Evolutionary conservation across 1,284 basidiomycete species (phyloP).

Genomic region (Ustilago tritici): DNA sequence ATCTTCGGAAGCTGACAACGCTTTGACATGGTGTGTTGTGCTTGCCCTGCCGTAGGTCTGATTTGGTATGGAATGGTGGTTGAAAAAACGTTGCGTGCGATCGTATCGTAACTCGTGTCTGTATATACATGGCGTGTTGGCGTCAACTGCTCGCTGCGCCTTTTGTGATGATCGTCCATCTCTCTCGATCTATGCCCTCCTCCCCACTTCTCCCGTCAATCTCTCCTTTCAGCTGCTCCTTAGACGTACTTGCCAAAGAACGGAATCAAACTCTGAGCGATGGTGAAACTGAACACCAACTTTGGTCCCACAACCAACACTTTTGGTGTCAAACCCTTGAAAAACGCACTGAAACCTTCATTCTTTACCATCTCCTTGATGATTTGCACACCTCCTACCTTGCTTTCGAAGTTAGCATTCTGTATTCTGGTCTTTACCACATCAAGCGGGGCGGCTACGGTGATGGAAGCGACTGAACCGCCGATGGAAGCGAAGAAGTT

Average conservation of each 20-base stretch:
- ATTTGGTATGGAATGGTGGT: slow-evolving; percentile 5
- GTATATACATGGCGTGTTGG: background rate
- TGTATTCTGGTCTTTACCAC: slow-evolving; percentile 90
- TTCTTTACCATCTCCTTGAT: slow-evolving; percentile 87
- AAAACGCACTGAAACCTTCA: slow-evolving; percentile 88
- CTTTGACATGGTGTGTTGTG: background rate
- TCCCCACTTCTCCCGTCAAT: background rate
- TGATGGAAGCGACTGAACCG: slow-evolving; percentile 94
- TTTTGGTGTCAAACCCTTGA: slow-evolving; percentile 86
- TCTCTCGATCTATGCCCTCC: background rate
- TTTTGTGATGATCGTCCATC: background rate
- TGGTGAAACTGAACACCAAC: slow-evolving; percentile 96
- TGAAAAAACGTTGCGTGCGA: background rate
- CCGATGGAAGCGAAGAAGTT: slow-evolving; percentile 83
- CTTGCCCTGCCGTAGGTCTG: background rate
- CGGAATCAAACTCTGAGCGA: slow-evolving; percentile 95
- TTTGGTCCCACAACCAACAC: slow-evolving; percentile 97
- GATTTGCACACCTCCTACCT: slow-evolving; percentile 85
- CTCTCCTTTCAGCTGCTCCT: background rate
- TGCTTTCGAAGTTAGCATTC: slow-evolving; percentile 95
- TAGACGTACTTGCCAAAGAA: slow-evolving; percentile 79
- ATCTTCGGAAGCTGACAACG: too few species aligned
- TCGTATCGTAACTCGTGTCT: background rate
- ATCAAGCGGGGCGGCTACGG: slow-evolving; percentile 94
- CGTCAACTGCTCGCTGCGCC: background rate